A percentile compares a stretch with the other conserved stretches of the same genome.
Conservation (phyloP, 768 basidiomycete genomes). For the Paxillus ammoniavirescens region DNA sequence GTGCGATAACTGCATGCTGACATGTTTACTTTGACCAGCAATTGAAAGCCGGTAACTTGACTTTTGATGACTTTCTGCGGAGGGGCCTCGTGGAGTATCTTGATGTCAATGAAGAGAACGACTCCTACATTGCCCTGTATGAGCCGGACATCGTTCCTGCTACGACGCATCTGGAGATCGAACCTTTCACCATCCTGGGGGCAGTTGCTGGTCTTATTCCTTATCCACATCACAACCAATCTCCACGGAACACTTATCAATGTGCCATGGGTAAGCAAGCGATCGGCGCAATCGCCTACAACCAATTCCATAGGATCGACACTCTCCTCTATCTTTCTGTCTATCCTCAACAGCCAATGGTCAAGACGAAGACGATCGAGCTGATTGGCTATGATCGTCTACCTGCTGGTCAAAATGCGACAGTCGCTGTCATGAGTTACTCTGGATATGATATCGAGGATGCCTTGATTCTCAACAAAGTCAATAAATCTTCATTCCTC, state of each 20-base stretch:
- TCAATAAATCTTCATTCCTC: constrained; percentile 26
- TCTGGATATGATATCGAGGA: constrained; percentile 99
- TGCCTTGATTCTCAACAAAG: constrained; percentile 94
- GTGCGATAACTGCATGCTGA: constrained; percentile 2
- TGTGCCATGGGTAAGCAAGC: constrained; percentile 99
- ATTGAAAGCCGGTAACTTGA: constrained; percentile 73
- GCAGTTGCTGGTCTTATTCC: constrained; percentile 98
- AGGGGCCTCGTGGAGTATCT: constrained; percentile 96
- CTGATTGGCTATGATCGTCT: constrained; percentile 94
- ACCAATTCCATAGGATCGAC: constrained; percentile 96
- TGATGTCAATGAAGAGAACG: constrained; percentile 99
- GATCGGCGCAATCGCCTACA: constrained; percentile 97
- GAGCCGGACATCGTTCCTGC: constrained; percentile 78
- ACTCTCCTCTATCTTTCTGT: constrained; percentile 97
- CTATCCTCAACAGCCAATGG: constrained; percentile 99
- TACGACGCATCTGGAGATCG: constrained; percentile 97
- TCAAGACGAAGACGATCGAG: constrained; percentile 98
- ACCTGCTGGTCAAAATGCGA: constrained; percentile 98
- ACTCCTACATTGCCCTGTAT: constrained; percentile 93
- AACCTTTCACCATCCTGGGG: constrained; percentile 96
- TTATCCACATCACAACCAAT: constrained; percentile 99
- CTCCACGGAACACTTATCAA: constrained; percentile 98
- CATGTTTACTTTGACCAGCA: constrained; percentile 42
- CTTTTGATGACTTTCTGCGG: constrained; percentile 92
- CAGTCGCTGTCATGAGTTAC: constrained; percentile 98